A percentile compares a stretch with the other conserved stretches of the same genome.
phyloP scores from a whole-genome alignment of 495 filamentous ascomycete genomes.

The Neurospora intermedia region DNA sequence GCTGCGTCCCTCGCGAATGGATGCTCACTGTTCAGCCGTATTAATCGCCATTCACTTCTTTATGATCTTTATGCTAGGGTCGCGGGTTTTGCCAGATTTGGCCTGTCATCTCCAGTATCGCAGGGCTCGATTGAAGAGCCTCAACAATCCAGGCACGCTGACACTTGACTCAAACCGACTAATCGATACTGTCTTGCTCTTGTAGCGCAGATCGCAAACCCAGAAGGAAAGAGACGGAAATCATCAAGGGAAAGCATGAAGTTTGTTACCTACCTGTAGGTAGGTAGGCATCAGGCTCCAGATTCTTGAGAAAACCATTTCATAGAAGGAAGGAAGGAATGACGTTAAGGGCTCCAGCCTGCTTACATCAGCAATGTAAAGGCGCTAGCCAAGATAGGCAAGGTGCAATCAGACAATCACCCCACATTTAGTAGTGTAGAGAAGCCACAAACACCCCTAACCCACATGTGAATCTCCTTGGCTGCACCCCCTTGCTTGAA shows the following conservation, averaged over 20 bases:
- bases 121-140: background rate
- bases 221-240: background rate
- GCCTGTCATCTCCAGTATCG: background rate
- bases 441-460: background rate
- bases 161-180: background rate
- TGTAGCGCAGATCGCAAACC: background rate
- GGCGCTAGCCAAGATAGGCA: background rate
- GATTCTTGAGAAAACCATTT: background rate
- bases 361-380: background rate
- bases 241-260: background rate
- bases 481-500: too few relatives aligned
- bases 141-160: background rate
- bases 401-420: background rate
- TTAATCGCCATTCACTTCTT: background rate
- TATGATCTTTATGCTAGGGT: background rate
- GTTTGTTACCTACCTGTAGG: too few relatives aligned
- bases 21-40: background rate
- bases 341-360: background rate
- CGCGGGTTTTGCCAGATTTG: background rate
- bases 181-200: background rate
- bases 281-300: background rate
- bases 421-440: background rate
- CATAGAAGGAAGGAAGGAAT: background rate
- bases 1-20: background rate
- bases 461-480: background rate